phyloP scores from a whole-genome alignment of 2,329 filamentous ascomycete genomes.

The Xylaria sp. region DNA sequence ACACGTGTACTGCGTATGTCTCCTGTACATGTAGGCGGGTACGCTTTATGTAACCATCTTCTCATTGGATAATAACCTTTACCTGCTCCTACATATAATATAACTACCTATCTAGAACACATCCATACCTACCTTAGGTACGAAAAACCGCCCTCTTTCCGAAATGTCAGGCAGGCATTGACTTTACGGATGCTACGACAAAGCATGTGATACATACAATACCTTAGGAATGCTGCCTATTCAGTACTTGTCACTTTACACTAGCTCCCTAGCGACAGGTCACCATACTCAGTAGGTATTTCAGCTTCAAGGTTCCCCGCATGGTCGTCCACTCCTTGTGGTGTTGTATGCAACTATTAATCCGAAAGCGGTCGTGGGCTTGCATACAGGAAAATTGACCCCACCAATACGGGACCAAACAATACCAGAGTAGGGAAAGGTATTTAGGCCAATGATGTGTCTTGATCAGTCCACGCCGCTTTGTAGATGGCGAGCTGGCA shows the following conservation, averaged over 20 bases:
- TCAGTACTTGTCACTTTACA: neutral
- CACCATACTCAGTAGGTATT: neutral
- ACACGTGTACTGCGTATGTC: no score
- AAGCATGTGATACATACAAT: no score
- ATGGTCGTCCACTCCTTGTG: constrained; percentile 9
- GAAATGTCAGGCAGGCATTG: no score
- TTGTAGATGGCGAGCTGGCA: constrained; percentile 4
- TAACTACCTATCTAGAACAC: no score
- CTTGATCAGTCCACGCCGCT: constrained; percentile 6
- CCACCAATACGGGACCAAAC: constrained; percentile 10
- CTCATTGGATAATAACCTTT: no score
- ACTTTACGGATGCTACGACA: no score
- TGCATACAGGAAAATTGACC: constrained; percentile 6
- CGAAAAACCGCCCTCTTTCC: no score
- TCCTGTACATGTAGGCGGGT: no score
- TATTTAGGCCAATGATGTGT: constrained; percentile 12
- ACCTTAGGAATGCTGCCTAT: no score
- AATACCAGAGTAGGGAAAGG: constrained; percentile 8
- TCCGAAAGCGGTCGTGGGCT: constrained; percentile 21
- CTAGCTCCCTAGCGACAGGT: neutral
- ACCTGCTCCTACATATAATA: no score
- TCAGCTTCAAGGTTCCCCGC: constrained; percentile 23
- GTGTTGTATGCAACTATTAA: constrained; percentile 14
- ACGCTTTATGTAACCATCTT: no score
- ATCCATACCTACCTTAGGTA: no score